phyloP scores from a whole-genome alignment of 1,284 basidiomycete species.

The Mycosarcoma mackinlayi region DNA sequence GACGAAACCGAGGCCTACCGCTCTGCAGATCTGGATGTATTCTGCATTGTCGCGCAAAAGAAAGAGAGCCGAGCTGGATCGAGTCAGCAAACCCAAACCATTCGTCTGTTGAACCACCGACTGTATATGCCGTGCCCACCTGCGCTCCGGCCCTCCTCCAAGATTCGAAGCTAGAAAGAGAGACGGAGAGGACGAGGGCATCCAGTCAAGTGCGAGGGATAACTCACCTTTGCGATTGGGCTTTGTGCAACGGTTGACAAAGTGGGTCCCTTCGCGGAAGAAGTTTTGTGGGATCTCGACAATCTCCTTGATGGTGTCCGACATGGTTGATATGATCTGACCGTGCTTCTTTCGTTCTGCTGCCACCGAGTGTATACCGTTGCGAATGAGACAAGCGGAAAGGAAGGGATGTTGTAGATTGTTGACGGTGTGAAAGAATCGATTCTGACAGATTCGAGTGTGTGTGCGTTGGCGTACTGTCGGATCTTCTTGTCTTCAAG shows the following conservation, averaged over 20 bases:
- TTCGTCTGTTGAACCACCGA: neutral
- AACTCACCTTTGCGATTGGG: conserved; percentile 88
- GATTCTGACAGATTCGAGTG: too few species aligned
- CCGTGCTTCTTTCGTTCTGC: too few species aligned
- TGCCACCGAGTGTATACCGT: too few species aligned
- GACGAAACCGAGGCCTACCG: conserved; percentile 66
- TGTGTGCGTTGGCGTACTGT: conserved; percentile 4
- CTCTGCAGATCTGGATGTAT: conserved; percentile 67
- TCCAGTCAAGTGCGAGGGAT: neutral
- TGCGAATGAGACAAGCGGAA: too few species aligned
- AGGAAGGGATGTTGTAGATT: neutral
- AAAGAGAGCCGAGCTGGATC: too few species aligned
- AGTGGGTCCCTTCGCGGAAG: conserved; percentile 91
- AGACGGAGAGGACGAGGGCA: neutral
- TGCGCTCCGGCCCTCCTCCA: too few species aligned
- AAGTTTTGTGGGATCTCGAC: conserved; percentile 92
- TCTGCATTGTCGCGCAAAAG: conserved; percentile 48
- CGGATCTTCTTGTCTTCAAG: conserved; percentile 14
- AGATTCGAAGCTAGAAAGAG: too few species aligned
- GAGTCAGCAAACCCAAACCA: too few species aligned
- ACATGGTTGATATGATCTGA: conserved; percentile 74
- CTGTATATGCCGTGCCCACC: too few species aligned
- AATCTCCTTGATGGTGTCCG: conserved; percentile 90
- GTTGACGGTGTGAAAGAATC: neutral
- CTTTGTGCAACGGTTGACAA: conserved; percentile 96